Evolutionary conservation across 2,329 filamentous ascomycete genomes (phyloP).

Genomic region (Ophiostoma quercus): DNA sequence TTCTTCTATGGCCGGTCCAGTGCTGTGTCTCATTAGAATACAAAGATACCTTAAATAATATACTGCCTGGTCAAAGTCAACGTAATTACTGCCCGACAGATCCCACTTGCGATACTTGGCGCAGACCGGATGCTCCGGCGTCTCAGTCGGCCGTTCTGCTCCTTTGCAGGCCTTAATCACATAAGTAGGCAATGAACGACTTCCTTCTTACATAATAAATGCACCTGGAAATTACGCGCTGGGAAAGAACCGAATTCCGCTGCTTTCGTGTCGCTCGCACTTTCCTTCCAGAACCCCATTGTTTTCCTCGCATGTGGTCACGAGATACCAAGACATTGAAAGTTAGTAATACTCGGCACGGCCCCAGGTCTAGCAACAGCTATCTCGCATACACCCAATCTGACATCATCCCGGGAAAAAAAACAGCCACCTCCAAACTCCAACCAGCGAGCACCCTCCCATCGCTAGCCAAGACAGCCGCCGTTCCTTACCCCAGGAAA

Average conservation of each 20-base stretch:
- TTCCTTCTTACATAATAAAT: slow-evolving; percentile 4
- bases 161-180: neutral
- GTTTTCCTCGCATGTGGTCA: slow-evolving; percentile 3
- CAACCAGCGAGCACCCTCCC: neutral
- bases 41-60: neutral
- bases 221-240: neutral
- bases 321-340: slow-evolving; percentile 8
- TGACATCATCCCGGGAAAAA: slow-evolving; percentile 9
- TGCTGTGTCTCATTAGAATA: neutral
- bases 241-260: neutral
- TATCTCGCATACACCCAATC: slow-evolving; percentile 1
- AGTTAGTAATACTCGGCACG: slow-evolving; percentile 1
- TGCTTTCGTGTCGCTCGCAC: neutral
- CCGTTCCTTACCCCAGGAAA: slow-evolving; percentile 8
- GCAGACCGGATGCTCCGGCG: slow-evolving; percentile 8
- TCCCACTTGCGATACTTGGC: neutral
- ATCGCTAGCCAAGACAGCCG: neutral
- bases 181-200: too few species aligned
- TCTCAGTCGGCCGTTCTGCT: neutral
- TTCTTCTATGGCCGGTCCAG: neutral
- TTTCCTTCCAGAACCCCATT: neutral
- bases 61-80: neutral
- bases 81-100: neutral
- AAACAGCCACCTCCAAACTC: neutral
- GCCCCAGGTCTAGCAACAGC: neutral